Evolutionary conservation across 202 grass and related monocot species (phyloP).

Genomic region (Zoysia matrella): DNA sequence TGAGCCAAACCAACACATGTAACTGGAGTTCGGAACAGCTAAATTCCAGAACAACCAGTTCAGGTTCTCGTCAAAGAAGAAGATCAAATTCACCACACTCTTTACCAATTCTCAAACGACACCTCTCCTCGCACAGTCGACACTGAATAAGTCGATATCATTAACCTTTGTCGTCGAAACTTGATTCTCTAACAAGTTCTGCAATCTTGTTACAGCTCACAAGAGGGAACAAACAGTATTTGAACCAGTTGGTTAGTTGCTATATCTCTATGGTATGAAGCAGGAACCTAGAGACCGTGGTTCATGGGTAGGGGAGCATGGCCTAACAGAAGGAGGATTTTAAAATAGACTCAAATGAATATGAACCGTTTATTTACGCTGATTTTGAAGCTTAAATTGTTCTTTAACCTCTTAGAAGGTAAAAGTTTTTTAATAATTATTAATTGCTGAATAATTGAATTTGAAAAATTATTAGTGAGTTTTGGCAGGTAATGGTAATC

Average conservation of each 20-base stretch:
- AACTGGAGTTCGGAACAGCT: constrained; percentile 36
- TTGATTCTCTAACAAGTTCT: constrained; percentile 2
- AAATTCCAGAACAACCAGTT: constrained; percentile 16
- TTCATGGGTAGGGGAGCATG: not conserved
- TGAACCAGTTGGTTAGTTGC: not conserved
- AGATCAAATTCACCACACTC: constrained; percentile 34
- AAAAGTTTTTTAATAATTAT: too few species aligned
- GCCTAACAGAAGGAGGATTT: too few species aligned
- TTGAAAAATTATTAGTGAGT: too few species aligned
- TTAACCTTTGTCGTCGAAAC: constrained; percentile 17
- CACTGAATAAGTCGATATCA: not conserved
- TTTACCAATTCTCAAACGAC: constrained; percentile 11
- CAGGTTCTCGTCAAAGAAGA: not conserved
- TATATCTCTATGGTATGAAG: too few species aligned
- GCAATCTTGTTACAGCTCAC: not conserved
- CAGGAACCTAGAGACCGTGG: constrained; percentile 23
- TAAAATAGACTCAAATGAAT: too few species aligned
- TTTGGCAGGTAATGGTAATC: too few species aligned
- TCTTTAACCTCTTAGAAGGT: too few species aligned
- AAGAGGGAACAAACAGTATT: not conserved
- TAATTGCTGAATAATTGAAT: too few species aligned
- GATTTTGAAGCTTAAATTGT: too few species aligned
- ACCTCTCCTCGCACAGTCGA: not conserved
- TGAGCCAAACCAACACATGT: constrained; percentile 26
- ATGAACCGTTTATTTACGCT: too few species aligned